A percentile compares a stretch with the other conserved stretches of the same genome.
Conservation (phyloP, 805 yeast species). For the Metschnikowia reukaufii region DNA sequence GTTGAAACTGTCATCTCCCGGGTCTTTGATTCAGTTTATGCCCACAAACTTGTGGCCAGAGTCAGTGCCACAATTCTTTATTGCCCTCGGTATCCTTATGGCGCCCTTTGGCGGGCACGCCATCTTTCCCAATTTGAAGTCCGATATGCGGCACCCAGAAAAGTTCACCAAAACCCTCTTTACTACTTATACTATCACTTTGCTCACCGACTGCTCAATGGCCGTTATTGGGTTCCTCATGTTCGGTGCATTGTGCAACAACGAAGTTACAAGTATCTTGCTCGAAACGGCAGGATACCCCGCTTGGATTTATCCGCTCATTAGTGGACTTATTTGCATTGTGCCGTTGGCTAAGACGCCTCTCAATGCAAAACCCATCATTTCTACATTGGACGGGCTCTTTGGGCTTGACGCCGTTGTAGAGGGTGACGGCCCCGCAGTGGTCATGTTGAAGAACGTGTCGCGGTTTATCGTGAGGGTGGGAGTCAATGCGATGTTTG, state of each 20-base stretch:
- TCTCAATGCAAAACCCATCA: conserved; percentile 76
- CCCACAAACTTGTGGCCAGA: conserved; percentile 68
- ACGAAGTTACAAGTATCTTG: conserved; percentile 53
- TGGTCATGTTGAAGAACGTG: not conserved
- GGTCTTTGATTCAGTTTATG: conserved; percentile 66
- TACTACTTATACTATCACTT: conserved; percentile 60
- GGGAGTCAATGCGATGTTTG: conserved; percentile 56
- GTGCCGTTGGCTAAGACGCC: conserved; percentile 86
- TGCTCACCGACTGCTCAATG: conserved; percentile 59
- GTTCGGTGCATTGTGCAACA: conserved; percentile 52
- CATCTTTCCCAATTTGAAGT: conserved; percentile 69
- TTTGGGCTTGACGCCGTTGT: conserved; percentile 31
- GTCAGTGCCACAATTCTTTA: conserved; percentile 48
- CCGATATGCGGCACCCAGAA: conserved; percentile 69
- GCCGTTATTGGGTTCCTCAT: conserved; percentile 65
- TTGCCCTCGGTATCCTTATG: conserved; percentile 66
- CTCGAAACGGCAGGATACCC: conserved; percentile 51
- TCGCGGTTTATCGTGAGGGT: conserved; percentile 27
- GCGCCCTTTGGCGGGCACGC: conserved; percentile 90
- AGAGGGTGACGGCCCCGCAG: conserved; percentile 14
- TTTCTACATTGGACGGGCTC: conserved; percentile 64
- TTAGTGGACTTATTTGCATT: conserved; percentile 72
- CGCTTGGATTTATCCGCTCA: conserved; percentile 42
- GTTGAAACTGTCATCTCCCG: conserved; percentile 61
- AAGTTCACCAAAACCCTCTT: conserved; percentile 54